Base-by-base conservation (phyloP, 345 rosid genomes). In the Eucalyptus erythrocorys region DNA sequence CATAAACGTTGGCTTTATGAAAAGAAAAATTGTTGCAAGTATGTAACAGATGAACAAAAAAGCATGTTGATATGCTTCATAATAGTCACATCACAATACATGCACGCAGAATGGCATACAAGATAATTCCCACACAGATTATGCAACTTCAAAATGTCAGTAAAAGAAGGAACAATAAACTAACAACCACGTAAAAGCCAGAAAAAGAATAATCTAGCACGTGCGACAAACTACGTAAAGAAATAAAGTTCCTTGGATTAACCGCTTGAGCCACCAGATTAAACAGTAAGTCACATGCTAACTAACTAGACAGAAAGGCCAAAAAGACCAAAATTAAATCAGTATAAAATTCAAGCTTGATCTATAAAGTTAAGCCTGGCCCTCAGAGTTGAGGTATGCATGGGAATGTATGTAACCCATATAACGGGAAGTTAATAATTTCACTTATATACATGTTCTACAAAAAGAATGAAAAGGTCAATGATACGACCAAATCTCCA, bases 341-440 rank as follows among this genome's bases (percentile, higher is more conserved):
- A 76, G 47, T 22, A 40, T 21, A 22, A 15, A 76, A 40, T 0
- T 24, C 9, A 1, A 76, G 84, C 47, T 0, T 0, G 47, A 76
- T 40, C 47, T 40, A 21, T 76, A 76, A 42, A 42, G 16, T 42
- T 21, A 76, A 76, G 47, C 47, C 21, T 21, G 47, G 84, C 47
- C 47, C 30, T 76, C 14, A 76, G 81, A 71, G 34, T 34, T 3
- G 81, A 37, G 43, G 84, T 76, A 17, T 21, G 81, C 43, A 34
- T 34, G 43, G 81, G 43, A 17, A 76, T 76, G 47, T 1, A 76
- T 40, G 84, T 76, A 76, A 76, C 2, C 2, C 47, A 40, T 40
- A 0, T 40, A 37, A 40, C 14, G 4, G 47, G 47, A 76, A 21
- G 47, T 47, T 71, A 0, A 71, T 42, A 37, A 71, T 71, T 76